Conservation (phyloP, 2,329 filamentous ascomycete species). For the Fusarium circinatum region DNA sequence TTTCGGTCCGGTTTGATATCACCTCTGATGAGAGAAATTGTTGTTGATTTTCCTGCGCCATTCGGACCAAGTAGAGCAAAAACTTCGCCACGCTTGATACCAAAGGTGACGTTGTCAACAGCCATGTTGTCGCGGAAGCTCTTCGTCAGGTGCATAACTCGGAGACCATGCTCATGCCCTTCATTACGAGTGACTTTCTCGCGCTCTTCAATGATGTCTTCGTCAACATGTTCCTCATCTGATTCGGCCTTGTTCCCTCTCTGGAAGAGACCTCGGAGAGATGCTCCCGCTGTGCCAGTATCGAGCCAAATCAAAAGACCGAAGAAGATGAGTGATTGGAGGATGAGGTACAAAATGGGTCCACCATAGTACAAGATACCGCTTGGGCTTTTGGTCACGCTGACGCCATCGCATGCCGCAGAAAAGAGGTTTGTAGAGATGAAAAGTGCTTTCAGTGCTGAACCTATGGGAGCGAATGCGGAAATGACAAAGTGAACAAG, state of each 20-base stretch:
- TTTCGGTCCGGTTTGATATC: conserved; percentile 78
- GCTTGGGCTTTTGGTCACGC: conserved; percentile 74
- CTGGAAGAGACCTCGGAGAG: conserved; percentile 55
- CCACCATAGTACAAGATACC: conserved; percentile 81
- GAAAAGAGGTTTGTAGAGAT: conserved; percentile 86
- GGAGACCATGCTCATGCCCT: conserved; percentile 69
- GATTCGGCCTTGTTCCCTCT: conserved; percentile 44
- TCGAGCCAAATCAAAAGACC: conserved; percentile 82
- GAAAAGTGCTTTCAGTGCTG: conserved; percentile 78
- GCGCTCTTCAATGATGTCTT: conserved; percentile 74
- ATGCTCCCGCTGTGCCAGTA: conserved; percentile 73
- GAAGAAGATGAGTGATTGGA: conserved; percentile 79
- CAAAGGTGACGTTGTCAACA: conserved; percentile 90
- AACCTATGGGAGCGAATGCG: conserved; percentile 79
- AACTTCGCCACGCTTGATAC: conserved; percentile 81
- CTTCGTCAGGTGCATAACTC: conserved; percentile 84
- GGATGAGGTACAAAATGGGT: conserved; percentile 82
- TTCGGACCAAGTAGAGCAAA: conserved; percentile 92
- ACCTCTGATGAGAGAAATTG: conserved; percentile 89
- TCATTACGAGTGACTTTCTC: conserved; percentile 62
- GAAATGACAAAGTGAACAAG: conserved; percentile 81
- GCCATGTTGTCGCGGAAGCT: conserved; percentile 79
- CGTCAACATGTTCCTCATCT: conserved; percentile 55
- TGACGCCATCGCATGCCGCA: conserved; percentile 73
- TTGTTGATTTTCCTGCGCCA: conserved; percentile 90